These are phyloP conservation scores for Trichocomaceae sp. DNA, from an alignment of 2,329 filamentous ascomycete genomes.

Conservation along the genomic window DNA sequence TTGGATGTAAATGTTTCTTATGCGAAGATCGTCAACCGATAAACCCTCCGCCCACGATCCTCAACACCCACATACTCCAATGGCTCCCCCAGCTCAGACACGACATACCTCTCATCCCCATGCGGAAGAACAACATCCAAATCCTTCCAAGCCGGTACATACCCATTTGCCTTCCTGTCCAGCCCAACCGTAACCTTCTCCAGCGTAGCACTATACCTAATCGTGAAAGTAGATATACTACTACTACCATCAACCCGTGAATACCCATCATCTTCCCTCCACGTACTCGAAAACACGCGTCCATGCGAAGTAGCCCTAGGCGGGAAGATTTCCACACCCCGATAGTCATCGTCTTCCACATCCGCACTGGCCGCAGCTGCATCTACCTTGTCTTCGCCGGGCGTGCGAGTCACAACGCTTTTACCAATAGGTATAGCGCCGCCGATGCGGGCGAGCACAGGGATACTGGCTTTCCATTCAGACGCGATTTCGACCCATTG, in stretches of 20 bases:
- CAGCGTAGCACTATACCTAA: constrained; percentile 41
- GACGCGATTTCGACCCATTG: constrained; percentile 49
- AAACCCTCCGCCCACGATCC: constrained; percentile 24
- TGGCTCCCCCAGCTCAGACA: constrained; percentile 25
- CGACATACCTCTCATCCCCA: constrained; percentile 43
- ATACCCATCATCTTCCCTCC: constrained; percentile 55
- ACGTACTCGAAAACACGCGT: constrained; percentile 37
- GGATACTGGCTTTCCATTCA: constrained; percentile 50
- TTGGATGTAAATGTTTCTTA: no score
- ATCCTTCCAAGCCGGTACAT: constrained; percentile 45
- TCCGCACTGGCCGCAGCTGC: constrained; percentile 35
- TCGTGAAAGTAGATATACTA: constrained; percentile 36
- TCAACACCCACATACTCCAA: constrained; percentile 26
- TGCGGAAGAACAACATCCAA: constrained; percentile 47
- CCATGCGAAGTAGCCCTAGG: constrained; percentile 37
- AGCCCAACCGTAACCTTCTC: constrained; percentile 41
- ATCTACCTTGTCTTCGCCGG: constrained; percentile 46
- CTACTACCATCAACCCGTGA: constrained; percentile 31
- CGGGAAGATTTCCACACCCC: constrained; percentile 54
- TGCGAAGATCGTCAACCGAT: no score
- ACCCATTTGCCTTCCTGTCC: constrained; percentile 35
- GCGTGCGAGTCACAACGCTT: constrained; percentile 45
- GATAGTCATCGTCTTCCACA: constrained; percentile 47
- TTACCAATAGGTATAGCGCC: constrained; percentile 49
- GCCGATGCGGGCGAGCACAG: constrained; percentile 51